Base-by-base conservation (phyloP, 2,329 filamentous ascomycete species). In the Diaporthe australafricana region DNA sequence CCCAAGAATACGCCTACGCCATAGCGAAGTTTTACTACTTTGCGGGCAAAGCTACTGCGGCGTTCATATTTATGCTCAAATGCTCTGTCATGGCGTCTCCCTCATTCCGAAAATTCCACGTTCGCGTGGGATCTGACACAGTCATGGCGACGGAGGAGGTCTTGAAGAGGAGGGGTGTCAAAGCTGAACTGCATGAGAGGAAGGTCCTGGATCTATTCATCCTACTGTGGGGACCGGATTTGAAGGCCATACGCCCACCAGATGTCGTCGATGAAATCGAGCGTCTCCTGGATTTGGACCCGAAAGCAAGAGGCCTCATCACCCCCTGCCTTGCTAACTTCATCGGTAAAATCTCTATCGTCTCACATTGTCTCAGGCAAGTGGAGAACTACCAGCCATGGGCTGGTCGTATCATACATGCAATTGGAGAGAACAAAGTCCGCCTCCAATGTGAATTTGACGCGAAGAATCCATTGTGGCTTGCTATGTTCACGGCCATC, bases 311-410 rank as follows among this genome's bases (percentile, higher is more conserved):
- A 22, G 77, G 78, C 1, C 73, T 86, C 11, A 70, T 88, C 0
- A 84, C 86, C 0, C 52, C 80, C 0, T 78, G 74, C 17, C 73
- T 86, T 0, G 80, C 79, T 2, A 70, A 69, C 0, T 50, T 81
- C 0, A 80, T 89, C 9, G 82, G 83, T 3, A 83, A 87, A 20
- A 76, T 89, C 0, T 82, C 85, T 3, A 82, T 89, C 42, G 48
- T 87, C 0, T 75, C 80, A 1, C 78, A 89, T 72, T 85, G 84
- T 62, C 35, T 83, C 9, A 77, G 78, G 6, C 85, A 89, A 70
- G 74, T 89, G 3, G 77, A 85, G 1, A 70, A 83, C 0, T 88
- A 84, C 73, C 83, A 85, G 56, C 86, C 87, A 0, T 88, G 87
- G 86, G 84, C 85, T 3, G 78, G 76, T 40, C 79, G 74, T 0